Evolutionary conservation across 805 yeast genomes (phyloP), one percentile per base, ranked within the genome.

Genomic region (Jamesozyma lodderae): DNA sequence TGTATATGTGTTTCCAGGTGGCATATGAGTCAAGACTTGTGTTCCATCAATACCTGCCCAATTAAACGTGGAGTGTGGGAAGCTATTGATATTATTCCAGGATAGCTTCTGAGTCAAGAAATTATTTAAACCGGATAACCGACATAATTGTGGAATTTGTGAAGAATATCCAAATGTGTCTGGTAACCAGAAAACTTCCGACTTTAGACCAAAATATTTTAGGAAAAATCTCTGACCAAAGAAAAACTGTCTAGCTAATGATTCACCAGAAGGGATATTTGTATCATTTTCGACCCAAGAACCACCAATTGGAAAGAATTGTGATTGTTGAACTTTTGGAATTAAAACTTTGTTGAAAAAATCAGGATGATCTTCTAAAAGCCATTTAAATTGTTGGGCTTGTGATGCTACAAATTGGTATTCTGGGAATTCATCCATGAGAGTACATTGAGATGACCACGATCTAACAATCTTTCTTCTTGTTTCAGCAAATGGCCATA

Each of bases 401-500:
- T 94, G 97, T 6, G 96, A 86, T 0, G 97, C 96, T 15, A 80
- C 96, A 63, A 90, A 90, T 17, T 79, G 77, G 56, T 85, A 88
- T 64, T 92, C 98, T 0, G 97, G 96, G 49, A 86, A 90, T 48
- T 77, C 69, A 38, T 86, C 90, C 53, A 92, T 75, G 34, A 92
- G 62, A 38, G 85, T 79, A 36, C 90, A 66, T 64, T 90, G 98
- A 8, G 95, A 77, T 0, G 95, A 79, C 97, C 97, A 90, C 5
- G 95, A 85, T 47, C 98, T 72, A 2, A 88, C 95, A 39, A 90
- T 76, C 56, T 90, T 90, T 37, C 97, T 74, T 50, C 83, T 80
- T 1, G 97, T 86, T 58, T 92, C 96, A 2, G 95, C 96, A 67
- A 81, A 90, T n/a, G 96, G 97, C 98, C 98, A 90, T 41, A 87